Evolutionary conservation across 768 basidiomycete species (phyloP), one percentile per base, ranked within the genome.

Genomic region (Amanita pallidorosea): DNA sequence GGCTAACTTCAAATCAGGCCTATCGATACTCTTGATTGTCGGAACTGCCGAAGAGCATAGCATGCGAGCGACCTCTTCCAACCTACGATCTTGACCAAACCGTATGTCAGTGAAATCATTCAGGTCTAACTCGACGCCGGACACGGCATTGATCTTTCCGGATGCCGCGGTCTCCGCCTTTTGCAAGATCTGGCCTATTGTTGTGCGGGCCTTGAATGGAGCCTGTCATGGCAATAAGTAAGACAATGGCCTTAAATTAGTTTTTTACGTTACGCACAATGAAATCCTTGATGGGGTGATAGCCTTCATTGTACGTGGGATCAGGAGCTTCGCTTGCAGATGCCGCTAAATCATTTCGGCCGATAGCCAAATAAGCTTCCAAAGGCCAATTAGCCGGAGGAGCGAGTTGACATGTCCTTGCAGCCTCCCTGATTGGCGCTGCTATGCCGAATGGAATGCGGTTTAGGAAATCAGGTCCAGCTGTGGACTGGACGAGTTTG

Each of bases 1-100:
- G 13, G 40, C 46, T 13, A 9, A 56, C 72, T 80, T 88, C 35
- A 83, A 64, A 54, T 89, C 83, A 43, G 82, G 79, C 34, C 84
- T 75, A 47, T 92, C 84, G 36, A 71, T 51, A 69, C 73, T 62
- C 70, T 72, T 77, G 42, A 95, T 75, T 2, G 79, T 75, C 0
- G 85, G 75, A 15, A 87, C 65, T 2, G 68, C 69, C 1, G 88
- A 87, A 0, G 90, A 95, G 56, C 87, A 89, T 15, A 99, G 65
- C 79, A 98, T 88, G 1, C 91, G 77, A 11, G 85, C 84, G 4
- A 95, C 92, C 62, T 99, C 96, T 41, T 93, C 88, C 29, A 99
- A 63, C 34, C 95, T 76, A 17, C 86, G 77, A 66, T 99, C 96
- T 55, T 88, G 81, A 6, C 88, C 88, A 60, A 97, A 97, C 3